Evolutionary conservation across 2,329 filamentous ascomycete species (phyloP).

Genomic region (Rhynchosporium agropyri): DNA sequence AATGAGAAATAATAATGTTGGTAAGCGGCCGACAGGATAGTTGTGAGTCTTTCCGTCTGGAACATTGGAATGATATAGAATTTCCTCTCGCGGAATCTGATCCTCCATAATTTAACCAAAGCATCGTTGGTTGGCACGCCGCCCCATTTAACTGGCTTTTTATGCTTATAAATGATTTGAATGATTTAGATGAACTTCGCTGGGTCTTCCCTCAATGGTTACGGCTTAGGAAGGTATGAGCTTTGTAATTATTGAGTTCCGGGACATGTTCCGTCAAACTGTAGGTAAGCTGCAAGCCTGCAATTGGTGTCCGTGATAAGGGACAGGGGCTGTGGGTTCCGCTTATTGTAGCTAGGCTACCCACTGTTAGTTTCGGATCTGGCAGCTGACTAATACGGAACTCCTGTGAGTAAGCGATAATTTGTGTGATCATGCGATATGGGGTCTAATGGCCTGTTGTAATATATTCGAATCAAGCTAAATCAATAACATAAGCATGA

Average conservation of each 20-base stretch:
- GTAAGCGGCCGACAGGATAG: not conserved
- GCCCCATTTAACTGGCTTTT: constrained; percentile 1
- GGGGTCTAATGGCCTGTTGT: too few species aligned
- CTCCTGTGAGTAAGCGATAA: too few species aligned
- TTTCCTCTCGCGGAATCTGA: not conserved
- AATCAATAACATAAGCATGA: too few species aligned
- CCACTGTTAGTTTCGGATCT: too few species aligned
- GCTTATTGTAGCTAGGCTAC: too few species aligned
- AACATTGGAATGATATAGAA: not conserved
- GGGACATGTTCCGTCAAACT: too few species aligned
- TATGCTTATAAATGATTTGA: not conserved
- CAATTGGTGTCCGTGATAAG: too few species aligned
- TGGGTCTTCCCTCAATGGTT: not conserved
- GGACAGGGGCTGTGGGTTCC: too few species aligned
- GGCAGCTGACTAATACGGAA: too few species aligned
- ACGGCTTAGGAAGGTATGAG: not conserved
- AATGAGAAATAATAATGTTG: not conserved
- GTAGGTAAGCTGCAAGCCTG: too few species aligned
- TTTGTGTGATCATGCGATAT: too few species aligned
- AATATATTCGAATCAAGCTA: too few species aligned
- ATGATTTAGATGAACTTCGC: not conserved
- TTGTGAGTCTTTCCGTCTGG: not conserved
- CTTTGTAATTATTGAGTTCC: not conserved
- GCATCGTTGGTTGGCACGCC: constrained; percentile 2
- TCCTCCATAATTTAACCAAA: not conserved